Percentiles rank a stretch among this genome's conserved stretches.
Evolutionary conservation across 2,329 filamentous ascomycete species (phyloP).

Genomic region (Ophiostoma angusticollis): DNA sequence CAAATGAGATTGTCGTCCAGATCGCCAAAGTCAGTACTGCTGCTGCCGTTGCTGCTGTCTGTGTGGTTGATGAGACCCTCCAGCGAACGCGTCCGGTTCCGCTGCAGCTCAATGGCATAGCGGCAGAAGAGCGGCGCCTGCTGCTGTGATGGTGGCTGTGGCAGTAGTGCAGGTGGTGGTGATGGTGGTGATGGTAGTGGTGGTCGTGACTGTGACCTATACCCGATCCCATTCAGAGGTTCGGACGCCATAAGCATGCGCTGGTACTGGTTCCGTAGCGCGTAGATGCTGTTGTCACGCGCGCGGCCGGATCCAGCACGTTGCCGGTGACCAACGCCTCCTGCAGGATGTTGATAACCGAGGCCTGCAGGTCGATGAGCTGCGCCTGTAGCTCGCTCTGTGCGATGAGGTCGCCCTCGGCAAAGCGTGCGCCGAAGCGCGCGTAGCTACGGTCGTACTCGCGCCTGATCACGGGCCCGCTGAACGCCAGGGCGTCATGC

Average conservation of each 20-base stretch:
- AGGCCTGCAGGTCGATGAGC: constrained; percentile 25
- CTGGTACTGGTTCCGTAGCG: constrained; percentile 23
- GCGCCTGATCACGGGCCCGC: constrained; percentile 21
- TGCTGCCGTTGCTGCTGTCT: not conserved
- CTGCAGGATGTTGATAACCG: constrained; percentile 25
- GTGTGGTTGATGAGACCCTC: constrained; percentile 13
- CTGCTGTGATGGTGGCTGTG: not conserved
- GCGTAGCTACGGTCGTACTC: constrained; percentile 23
- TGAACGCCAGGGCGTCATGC: constrained; percentile 18
- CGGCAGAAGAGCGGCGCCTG: constrained; percentile 21
- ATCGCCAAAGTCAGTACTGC: not conserved
- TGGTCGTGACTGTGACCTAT: too few relatives aligned
- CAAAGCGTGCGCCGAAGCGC: constrained; percentile 22
- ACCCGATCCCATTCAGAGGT: too few relatives aligned
- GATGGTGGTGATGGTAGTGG: too few relatives aligned
- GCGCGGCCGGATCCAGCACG: constrained; percentile 21
- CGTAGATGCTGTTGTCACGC: constrained; percentile 23
- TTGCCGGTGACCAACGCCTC: constrained; percentile 22
- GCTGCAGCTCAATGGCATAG: constrained; percentile 22
- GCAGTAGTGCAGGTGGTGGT: not conserved
- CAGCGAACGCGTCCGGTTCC: constrained; percentile 12
- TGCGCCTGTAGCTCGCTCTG: constrained; percentile 25
- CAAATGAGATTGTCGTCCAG: constrained; percentile 14
- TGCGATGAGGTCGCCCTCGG: constrained; percentile 23
- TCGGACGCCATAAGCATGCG: constrained; percentile 17